These are phyloP conservation scores for Colletotrichum melonis DNA, from an alignment of 2,329 filamentous ascomycete genomes.

Conservation along the genomic window DNA sequence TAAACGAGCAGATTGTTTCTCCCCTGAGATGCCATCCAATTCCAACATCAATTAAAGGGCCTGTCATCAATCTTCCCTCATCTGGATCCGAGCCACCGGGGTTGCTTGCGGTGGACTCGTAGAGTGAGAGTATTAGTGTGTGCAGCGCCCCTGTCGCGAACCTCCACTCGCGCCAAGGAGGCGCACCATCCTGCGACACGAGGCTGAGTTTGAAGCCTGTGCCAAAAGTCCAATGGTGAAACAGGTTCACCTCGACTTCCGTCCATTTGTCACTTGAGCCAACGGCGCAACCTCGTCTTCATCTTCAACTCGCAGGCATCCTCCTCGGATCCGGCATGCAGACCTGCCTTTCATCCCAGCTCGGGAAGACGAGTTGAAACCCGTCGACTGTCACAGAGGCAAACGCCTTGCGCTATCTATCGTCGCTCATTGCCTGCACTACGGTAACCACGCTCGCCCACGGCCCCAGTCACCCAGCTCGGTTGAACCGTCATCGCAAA, in stretches of 20 bases:
- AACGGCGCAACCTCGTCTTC: conserved; percentile 2
- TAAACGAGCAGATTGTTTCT: background rate
- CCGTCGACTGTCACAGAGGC: conserved; percentile 15
- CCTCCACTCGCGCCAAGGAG: conserved; percentile 18
- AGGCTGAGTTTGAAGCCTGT: conserved; percentile 37
- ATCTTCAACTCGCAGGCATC: conserved; percentile 9
- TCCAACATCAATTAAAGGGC: conserved; percentile 11
- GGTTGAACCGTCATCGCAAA: conserved; percentile 18
- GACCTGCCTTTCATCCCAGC: conserved; percentile 28
- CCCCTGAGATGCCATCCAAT: background rate
- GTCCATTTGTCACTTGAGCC: conserved; percentile 20
- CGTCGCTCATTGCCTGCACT: background rate
- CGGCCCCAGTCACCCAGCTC: background rate
- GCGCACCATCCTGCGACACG: conserved; percentile 28
- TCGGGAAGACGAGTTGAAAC: conserved; percentile 31
- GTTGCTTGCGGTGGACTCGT: background rate
- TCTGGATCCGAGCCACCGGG: conserved; percentile 1
- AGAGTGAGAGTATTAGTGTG: background rate
- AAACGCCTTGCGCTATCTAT: background rate
- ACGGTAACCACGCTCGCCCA: too few relatives aligned
- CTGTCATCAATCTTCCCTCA: background rate
- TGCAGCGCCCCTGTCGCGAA: background rate
- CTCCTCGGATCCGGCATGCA: conserved; percentile 13
- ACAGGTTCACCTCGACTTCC: conserved; percentile 34
- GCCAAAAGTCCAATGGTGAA: conserved; percentile 33